A percentile compares a stretch with the other conserved stretches of the same genome.
These are phyloP conservation scores for Aphanomyces invadans DNA, from an alignment of 352 stramenopile species.

Conservation along the genomic window DNA sequence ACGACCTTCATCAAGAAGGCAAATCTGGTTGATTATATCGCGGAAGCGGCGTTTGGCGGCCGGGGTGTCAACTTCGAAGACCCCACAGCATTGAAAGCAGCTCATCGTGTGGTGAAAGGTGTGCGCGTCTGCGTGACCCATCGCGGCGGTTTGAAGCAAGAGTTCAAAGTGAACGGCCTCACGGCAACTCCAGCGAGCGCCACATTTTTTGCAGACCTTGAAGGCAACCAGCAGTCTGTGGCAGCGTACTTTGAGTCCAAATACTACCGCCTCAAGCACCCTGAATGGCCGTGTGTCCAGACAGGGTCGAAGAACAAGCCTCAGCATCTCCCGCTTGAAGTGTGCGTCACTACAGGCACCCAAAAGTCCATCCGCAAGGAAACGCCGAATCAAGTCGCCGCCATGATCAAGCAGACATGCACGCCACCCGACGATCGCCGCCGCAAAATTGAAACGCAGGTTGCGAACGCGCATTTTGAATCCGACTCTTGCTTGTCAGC, in stretches of 20 bases:
- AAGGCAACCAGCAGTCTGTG: constrained; percentile 34
- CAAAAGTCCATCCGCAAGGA: constrained; percentile 70
- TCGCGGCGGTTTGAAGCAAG: constrained; percentile 41
- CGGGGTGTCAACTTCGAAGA: not conserved
- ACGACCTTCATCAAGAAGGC: constrained; percentile 61
- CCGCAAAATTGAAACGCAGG: constrained; percentile 47
- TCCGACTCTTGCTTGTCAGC: constrained; percentile 43
- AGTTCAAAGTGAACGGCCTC: constrained; percentile 58
- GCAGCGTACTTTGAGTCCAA: constrained; percentile 47
- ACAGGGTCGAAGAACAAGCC: constrained; percentile 62
- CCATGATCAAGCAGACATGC: constrained; percentile 70
- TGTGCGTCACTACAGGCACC: constrained; percentile 57
- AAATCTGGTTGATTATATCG: constrained; percentile 38
- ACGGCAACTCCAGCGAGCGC: constrained; percentile 32
- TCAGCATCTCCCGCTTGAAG: constrained; percentile 76
- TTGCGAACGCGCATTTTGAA: constrained; percentile 47
- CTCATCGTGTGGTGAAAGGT: constrained; percentile 20
- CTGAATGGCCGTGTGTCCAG: constrained; percentile 64
- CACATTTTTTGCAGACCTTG: constrained; percentile 28
- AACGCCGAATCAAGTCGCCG: constrained; percentile 69
- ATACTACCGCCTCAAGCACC: constrained; percentile 54
- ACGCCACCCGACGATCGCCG: constrained; percentile 55
- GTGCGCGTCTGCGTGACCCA: constrained; percentile 62
- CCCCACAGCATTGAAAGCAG: not conserved
- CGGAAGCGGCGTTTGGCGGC: not conserved